phyloP scores from a whole-genome alignment of 2,329 filamentous ascomycete genomes.

The Phialophora macrospora region DNA sequence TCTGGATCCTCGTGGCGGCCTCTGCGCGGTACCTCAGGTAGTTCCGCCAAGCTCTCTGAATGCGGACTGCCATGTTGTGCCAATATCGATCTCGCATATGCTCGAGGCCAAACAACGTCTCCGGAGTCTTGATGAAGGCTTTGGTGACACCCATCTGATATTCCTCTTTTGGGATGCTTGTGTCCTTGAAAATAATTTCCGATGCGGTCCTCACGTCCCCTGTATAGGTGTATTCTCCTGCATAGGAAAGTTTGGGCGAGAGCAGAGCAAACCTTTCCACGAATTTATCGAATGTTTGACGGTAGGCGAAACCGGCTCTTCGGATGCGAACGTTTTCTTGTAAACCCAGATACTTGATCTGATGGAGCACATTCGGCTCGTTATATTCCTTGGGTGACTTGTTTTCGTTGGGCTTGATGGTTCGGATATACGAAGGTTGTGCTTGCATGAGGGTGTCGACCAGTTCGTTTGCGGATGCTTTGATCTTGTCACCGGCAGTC shows the following conservation, averaged over 20 bases:
- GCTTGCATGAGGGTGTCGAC: constrained; percentile 97
- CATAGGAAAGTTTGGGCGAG: constrained; percentile 92
- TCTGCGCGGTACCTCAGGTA: constrained; percentile 92
- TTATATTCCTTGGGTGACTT: constrained; percentile 96
- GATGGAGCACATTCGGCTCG: constrained; percentile 87
- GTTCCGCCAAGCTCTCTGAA: constrained; percentile 95
- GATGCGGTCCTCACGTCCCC: constrained; percentile 86
- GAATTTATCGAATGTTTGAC: constrained; percentile 97
- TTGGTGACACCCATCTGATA: constrained; percentile 97
- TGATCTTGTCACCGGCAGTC: constrained; percentile 95
- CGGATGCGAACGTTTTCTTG: constrained; percentile 98
- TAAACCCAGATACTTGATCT: constrained; percentile 98
- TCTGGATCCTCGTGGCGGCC: constrained; percentile 89
- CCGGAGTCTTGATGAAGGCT: constrained; percentile 96
- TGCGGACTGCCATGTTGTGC: constrained; percentile 99
- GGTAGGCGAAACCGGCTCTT: constrained; percentile 93
- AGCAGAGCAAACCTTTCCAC: constrained; percentile 95
- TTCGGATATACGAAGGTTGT: constrained; percentile 95
- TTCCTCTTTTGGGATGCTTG: constrained; percentile 90
- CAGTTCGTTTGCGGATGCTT: constrained; percentile 88
- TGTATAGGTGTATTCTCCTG: constrained; percentile 95
- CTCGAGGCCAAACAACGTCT: constrained; percentile 94
- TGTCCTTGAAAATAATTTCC: constrained; percentile 92
- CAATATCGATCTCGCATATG: constrained; percentile 98
- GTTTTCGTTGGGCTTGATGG: constrained; percentile 99